phyloP scores from a whole-genome alignment of 768 basidiomycete species.

The Kwoniella heveanensis region DNA sequence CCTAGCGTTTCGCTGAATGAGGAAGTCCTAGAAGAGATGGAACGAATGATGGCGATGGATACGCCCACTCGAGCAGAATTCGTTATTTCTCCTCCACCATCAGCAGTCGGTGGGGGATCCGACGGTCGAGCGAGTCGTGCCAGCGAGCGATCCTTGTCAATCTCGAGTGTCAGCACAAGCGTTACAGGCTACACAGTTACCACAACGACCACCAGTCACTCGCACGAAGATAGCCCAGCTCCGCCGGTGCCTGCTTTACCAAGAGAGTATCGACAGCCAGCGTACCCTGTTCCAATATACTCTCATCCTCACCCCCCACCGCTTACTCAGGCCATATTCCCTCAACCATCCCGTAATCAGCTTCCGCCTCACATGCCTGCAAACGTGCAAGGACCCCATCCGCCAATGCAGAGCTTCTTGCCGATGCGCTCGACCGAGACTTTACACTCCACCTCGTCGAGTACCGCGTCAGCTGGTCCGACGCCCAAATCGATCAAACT shows the following conservation, averaged over 20 bases:
- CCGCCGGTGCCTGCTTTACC: constrained; percentile 21
- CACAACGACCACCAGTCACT: background rate
- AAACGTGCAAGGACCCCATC: constrained; percentile 9
- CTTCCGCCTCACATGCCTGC: background rate
- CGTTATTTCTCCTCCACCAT: constrained; percentile 41
- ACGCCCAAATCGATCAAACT: constrained; percentile 17
- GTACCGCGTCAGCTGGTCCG: constrained; percentile 8
- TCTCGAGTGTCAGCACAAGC: constrained; percentile 1
- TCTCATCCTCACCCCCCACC: constrained; percentile 37
- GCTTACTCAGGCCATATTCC: background rate
- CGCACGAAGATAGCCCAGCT: constrained; percentile 1
- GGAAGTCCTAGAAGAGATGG: constrained; percentile 44
- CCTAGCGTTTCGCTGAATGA: constrained; percentile 19
- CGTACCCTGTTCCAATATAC: background rate
- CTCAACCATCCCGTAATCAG: background rate
- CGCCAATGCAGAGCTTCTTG: constrained; percentile 13
- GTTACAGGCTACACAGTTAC: background rate
- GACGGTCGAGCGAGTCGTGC: constrained; percentile 10
- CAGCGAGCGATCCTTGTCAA: constrained; percentile 10
- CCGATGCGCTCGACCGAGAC: constrained; percentile 32
- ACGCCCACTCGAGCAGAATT: constrained; percentile 50
- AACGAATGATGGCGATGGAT: constrained; percentile 46
- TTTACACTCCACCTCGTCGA: constrained; percentile 6
- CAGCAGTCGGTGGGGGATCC: background rate
- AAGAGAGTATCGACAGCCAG: constrained; percentile 3